Conservation (phyloP, 2,329 filamentous ascomycete genomes). For the Fusarium sp. region DNA sequence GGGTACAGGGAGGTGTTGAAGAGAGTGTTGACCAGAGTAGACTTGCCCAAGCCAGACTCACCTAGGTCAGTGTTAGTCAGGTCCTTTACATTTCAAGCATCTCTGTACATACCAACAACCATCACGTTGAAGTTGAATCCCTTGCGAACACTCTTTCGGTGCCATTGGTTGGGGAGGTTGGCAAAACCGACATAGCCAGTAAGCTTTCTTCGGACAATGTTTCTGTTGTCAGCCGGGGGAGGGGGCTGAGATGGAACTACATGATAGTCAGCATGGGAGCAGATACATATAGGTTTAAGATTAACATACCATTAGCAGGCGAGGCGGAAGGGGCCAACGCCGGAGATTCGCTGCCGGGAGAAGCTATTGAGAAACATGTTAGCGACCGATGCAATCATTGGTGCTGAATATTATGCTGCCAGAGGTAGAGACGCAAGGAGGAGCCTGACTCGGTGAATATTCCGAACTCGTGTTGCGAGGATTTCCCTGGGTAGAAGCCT, state of each 20-base stretch:
- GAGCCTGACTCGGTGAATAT: constrained; percentile 51
- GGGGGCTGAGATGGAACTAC: constrained; percentile 56
- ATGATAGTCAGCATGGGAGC: constrained; percentile 5
- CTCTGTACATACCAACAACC: constrained; percentile 86
- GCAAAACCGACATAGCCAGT: constrained; percentile 99
- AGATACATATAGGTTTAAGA: not conserved
- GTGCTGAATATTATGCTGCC: constrained; percentile 27
- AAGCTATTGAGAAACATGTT: constrained; percentile 56
- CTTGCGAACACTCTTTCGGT: constrained; percentile 99
- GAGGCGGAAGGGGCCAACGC: constrained; percentile 56
- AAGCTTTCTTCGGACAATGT: constrained; percentile 98
- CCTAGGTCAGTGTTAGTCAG: constrained; percentile 63
- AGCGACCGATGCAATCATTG: constrained; percentile 45
- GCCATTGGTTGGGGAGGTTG: constrained; percentile 99
- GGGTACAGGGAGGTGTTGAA: constrained; percentile 99
- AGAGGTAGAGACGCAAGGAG: constrained; percentile 43
- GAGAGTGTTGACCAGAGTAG: constrained; percentile 97
- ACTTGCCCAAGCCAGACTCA: constrained; percentile 99
- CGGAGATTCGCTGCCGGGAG: constrained; percentile 59
- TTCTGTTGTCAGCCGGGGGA: constrained; percentile 75
- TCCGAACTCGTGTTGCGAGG: constrained; percentile 12
- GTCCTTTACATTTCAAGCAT: not conserved
- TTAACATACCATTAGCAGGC: constrained; percentile 54
- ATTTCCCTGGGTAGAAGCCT: not conserved
- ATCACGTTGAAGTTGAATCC: constrained; percentile 99